Evolutionary conservation across 2,329 filamentous ascomycete genomes (phyloP).

Genomic region (Talaromyces islandicus): DNA sequence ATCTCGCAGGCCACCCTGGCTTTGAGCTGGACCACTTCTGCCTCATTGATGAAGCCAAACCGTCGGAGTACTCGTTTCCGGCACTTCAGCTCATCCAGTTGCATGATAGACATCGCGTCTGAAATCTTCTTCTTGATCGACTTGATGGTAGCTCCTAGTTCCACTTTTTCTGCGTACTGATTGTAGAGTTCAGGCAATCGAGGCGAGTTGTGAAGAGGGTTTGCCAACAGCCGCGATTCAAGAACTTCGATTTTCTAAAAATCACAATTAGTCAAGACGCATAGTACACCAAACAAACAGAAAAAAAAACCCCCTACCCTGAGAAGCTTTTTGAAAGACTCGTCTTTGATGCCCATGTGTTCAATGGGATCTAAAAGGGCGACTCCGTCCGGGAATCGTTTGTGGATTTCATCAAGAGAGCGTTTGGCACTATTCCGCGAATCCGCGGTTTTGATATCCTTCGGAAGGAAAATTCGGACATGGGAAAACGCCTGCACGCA

Average conservation of each 20-base stretch:
- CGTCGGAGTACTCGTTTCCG: conserved; percentile 92
- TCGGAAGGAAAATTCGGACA: conserved; percentile 74
- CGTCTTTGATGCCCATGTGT: conserved; percentile 91
- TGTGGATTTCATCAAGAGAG: conserved; percentile 69
- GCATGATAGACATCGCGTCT: conserved; percentile 78
- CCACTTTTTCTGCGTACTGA: conserved; percentile 76
- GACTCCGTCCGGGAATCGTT: conserved; percentile 86
- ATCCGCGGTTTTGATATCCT: conserved; percentile 63
- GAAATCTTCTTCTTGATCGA: conserved; percentile 79
- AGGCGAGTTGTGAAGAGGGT: conserved; percentile 86
- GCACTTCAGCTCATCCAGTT: conserved; percentile 93
- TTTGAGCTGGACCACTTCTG: conserved; percentile 93
- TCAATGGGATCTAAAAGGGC: conserved; percentile 87
- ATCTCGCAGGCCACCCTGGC: conserved; percentile 97
- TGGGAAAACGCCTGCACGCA: conserved; percentile 82
- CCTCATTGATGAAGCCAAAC: conserved; percentile 90
- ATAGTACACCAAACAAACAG: not conserved
- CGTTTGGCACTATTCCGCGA: conserved; percentile 64
- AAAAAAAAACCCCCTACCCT: conserved; percentile 46
- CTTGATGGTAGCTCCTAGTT: conserved; percentile 73
- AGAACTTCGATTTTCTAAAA: conserved; percentile 88
- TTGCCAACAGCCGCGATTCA: conserved; percentile 80
- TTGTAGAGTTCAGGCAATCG: conserved; percentile 78
- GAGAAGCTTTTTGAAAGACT: conserved; percentile 86
- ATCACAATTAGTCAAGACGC: conserved; percentile 14